phyloP scores from a whole-genome alignment of 345 rosid species.

The Heritiera fomes region DNA sequence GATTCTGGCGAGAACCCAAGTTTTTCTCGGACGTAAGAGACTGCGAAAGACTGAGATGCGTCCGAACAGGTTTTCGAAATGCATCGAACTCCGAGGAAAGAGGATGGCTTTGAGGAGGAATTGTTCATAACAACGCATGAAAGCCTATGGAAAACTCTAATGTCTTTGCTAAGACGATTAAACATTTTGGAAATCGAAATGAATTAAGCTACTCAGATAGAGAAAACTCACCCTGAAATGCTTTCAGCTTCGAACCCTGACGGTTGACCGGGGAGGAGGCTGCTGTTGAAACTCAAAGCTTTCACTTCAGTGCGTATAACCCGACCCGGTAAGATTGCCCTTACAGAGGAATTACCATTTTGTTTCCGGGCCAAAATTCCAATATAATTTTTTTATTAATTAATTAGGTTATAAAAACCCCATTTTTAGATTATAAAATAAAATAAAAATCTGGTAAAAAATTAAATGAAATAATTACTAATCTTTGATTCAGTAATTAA shows the following conservation, averaged over 20 bases:
- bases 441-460: too few species aligned
- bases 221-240: not conserved
- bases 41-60: slow-evolving; percentile 21
- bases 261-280: not conserved
- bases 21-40: slow-evolving; percentile 19
- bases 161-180: not conserved
- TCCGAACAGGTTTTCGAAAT: not conserved
- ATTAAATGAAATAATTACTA: too few species aligned
- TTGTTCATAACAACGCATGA: not conserved
- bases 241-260: not conserved
- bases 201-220: not conserved
- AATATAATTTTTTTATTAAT: too few species aligned
- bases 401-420: too few species aligned
- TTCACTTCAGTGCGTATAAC: too few species aligned
- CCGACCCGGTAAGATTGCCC: too few species aligned
- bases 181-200: not conserved
- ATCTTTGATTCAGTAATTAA: too few species aligned
- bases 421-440: too few species aligned
- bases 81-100: slow-evolving; percentile 10
- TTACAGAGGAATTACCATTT: too few species aligned
- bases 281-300: slow-evolving; percentile 23
- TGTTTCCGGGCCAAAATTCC: too few species aligned
- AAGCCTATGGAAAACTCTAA: not conserved
- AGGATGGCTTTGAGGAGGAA: not conserved
- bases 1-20: not conserved